A percentile compares a stretch with the other conserved stretches of the same genome.
These are phyloP conservation scores for Dothideomycetes sp. DNA, from an alignment of 2,329 filamentous ascomycete genomes.

Conservation along the genomic window DNA sequence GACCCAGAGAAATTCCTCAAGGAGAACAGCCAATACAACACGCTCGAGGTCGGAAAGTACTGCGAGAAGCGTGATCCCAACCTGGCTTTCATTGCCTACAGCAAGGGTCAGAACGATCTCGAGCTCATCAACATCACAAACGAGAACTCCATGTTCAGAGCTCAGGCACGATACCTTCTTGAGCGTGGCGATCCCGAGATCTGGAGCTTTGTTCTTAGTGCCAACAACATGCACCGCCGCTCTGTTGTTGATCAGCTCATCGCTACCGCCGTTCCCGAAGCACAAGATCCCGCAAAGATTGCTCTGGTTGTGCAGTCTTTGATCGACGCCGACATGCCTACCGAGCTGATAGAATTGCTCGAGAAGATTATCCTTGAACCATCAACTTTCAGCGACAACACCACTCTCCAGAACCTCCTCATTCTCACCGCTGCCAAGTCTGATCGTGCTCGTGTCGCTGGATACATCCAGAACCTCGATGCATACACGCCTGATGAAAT, in stretches of 20 bases:
- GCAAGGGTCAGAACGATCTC: constrained; percentile 93
- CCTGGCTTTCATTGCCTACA: constrained; percentile 86
- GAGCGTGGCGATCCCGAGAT: constrained; percentile 83
- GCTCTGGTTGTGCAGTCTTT: constrained; percentile 90
- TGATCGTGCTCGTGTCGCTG: constrained; percentile 88
- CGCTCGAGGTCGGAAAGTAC: constrained; percentile 87
- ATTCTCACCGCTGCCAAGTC: constrained; percentile 96
- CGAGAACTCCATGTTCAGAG: constrained; percentile 99
- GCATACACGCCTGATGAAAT: constrained; percentile 89
- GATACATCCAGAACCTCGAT: constrained; percentile 87
- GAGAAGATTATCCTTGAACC: constrained; percentile 99
- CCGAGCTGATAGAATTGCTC: constrained; percentile 89
- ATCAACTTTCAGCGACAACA: constrained; percentile 96
- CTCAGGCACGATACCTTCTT: constrained; percentile 89
- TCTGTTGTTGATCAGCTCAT: constrained; percentile 95
- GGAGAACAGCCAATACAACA: constrained; percentile 95
- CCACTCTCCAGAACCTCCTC: constrained; percentile 88
- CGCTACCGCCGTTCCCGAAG: constrained; percentile 86
- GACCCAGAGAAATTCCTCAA: constrained; percentile 95
- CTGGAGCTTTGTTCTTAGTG: constrained; percentile 88
- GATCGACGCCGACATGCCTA: constrained; percentile 79
- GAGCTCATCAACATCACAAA: constrained; percentile 97
- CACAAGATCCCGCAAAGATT: constrained; percentile 85
- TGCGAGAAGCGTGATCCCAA: constrained; percentile 98
- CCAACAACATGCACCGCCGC: constrained; percentile 90